Evolutionary conservation across 179 eudicot species (phyloP), one percentile per base, ranked within the genome.

Genomic region (Carnegiea gigantea): DNA sequence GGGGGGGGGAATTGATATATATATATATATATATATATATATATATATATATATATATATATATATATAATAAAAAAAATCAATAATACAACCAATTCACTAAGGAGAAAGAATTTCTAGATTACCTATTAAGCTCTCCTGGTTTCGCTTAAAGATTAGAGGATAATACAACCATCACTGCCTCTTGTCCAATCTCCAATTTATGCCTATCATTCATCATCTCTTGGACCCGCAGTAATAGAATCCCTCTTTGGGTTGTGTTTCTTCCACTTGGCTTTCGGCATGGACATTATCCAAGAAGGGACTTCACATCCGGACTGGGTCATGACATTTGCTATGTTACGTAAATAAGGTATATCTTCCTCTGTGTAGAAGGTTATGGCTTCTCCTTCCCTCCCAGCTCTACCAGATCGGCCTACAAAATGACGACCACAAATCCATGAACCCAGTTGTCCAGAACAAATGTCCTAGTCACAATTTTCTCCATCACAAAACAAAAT

Each of bases 231-330:
- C 73, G 85, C 83, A 38, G 86, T 83, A 59, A 92, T 90, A 60
- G 89, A 73, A 70, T 89, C 93, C 86, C 98, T 92, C 3, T 79
- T 82, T 9, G 99, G 99, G 72, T 91, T 85, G 83, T 96, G 92
- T 82, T 87, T 94, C 91, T 88, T 96, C 98, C 98, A 94, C 84
- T 91, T 96, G 44, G 79, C 84, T 84, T 96, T 96, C 43, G 87
- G 89, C 89, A 92, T 84, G 30, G 97, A 86, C 90, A 88, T 68
- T 74, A 94, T 91, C 95, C 95, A 94, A 18, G 90, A 81, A 12
- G 99, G 99, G 79, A 96, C 97, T 75, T 96, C 99, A 70, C 96
- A 86, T 13, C 98, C 99, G 21, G 98, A 94, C 78, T 91, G 90
- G 9, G 84, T 72, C 87, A 96, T 93, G 24, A 91, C 97, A 79